phyloP scores from a whole-genome alignment of 257 asterid genomes.

The Salvia splendens region DNA sequence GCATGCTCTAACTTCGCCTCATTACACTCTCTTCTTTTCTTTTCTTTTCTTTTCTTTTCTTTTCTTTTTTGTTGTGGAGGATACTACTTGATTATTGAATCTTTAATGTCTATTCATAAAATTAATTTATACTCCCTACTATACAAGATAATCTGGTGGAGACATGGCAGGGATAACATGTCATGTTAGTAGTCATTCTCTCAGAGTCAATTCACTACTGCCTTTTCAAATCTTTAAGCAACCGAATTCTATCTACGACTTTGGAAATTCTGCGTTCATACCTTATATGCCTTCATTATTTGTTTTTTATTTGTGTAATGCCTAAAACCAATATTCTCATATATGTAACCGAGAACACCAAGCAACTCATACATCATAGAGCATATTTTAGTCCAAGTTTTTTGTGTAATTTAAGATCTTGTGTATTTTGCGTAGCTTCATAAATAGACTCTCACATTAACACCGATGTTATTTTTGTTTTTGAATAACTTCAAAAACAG shows the following conservation, averaged over 20 bases:
- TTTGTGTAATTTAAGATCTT: neutral
- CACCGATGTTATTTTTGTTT: no score
- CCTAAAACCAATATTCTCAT: neutral
- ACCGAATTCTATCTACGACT: constrained; percentile 16
- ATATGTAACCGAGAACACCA: neutral
- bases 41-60: no score
- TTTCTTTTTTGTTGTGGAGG: no score
- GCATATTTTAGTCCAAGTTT: neutral
- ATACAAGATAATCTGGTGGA: neutral
- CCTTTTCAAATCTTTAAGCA: neutral
- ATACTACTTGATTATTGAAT: no score
- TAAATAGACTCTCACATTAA: no score
- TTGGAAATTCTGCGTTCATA: no score
- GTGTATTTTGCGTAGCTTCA: no score
- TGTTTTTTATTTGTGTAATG: neutral
- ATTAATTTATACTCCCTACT: no score
- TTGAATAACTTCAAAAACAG: neutral
- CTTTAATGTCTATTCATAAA: no score
- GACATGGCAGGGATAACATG: constrained; percentile 70
- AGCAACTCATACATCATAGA: neutral
- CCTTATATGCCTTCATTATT: neutral
- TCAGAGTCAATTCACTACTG: constrained; percentile 41
- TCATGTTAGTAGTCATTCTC: constrained; percentile 56
- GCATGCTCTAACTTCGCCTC: constrained; percentile 20
- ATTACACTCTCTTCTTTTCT: no score